Conservation (phyloP, 495 filamentous ascomycete species). For the Pyrenopolyporus hunteri region DNA sequence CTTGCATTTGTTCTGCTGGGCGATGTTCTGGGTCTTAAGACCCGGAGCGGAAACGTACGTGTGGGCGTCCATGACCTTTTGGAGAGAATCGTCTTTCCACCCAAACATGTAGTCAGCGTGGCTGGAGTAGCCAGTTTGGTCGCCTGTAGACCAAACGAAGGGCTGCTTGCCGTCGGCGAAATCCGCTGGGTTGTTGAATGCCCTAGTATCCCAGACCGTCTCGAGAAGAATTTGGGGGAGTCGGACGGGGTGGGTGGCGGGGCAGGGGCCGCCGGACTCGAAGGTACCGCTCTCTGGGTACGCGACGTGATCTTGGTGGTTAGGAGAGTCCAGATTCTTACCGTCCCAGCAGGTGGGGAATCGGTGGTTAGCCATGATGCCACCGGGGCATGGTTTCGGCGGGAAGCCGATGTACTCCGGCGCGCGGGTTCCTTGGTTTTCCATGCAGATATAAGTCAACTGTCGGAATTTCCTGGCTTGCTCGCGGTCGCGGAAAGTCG, state of each 20-base stretch:
- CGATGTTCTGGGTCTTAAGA: constrained; percentile 41
- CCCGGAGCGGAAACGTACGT: constrained; percentile 42
- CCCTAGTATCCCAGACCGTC: constrained; percentile 45
- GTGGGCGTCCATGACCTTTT: constrained; percentile 43
- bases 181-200: constrained; percentile 47
- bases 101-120: constrained; percentile 46
- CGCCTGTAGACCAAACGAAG: constrained; percentile 53
- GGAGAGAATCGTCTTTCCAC: constrained; percentile 43
- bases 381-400: constrained; percentile 40
- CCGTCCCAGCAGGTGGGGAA: constrained; percentile 47
- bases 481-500: constrained; percentile 39
- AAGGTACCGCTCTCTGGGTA: constrained; percentile 49
- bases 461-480: constrained; percentile 46
- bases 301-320: constrained; percentile 50
- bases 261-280: constrained; percentile 46
- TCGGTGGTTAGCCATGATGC: constrained; percentile 49
- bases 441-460: constrained; percentile 47
- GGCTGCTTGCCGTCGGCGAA: constrained; percentile 51
- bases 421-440: constrained; percentile 36
- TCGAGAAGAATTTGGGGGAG: constrained; percentile 48
- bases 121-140: constrained; percentile 44
- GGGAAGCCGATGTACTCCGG: constrained; percentile 35
- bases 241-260: constrained; percentile 37
- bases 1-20: constrained; percentile 43
- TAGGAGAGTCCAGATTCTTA: constrained; percentile 45